Conservation (phyloP, 2,329 filamentous ascomycete genomes). For the Onygenales sp. region DNA sequence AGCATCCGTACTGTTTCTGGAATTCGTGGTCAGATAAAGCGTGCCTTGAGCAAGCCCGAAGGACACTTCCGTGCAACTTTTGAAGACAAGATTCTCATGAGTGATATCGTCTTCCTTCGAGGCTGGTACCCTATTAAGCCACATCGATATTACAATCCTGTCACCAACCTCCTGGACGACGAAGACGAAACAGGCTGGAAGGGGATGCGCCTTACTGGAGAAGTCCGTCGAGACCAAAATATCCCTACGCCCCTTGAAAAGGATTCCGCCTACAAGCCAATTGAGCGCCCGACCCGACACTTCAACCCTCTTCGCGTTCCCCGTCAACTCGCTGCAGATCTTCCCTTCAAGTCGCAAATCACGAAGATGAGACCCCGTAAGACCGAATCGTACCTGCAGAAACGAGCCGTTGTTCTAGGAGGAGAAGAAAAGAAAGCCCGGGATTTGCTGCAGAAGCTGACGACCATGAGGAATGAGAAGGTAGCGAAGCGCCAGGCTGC, state of each 20-base stretch:
- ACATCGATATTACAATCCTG: constrained; percentile 92
- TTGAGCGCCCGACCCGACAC: constrained; percentile 53
- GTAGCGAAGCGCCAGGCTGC: constrained; percentile 70
- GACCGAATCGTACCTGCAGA: constrained; percentile 82
- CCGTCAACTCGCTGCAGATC: constrained; percentile 54
- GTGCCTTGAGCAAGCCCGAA: constrained; percentile 83
- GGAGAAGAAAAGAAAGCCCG: constrained; percentile 85
- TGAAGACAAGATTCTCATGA: constrained; percentile 96
- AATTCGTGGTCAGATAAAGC: constrained; percentile 93
- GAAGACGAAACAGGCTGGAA: constrained; percentile 51
- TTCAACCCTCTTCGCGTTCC: constrained; percentile 58
- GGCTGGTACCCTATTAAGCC: constrained; percentile 97
- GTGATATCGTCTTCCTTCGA: constrained; percentile 89
- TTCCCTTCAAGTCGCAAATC: constrained; percentile 91
- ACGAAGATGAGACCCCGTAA: constrained; percentile 69
- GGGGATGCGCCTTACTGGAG: constrained; percentile 86
- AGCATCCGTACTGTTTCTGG: constrained; percentile 94
- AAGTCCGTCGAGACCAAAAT: constrained; percentile 69
- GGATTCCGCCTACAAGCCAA: constrained; percentile 72
- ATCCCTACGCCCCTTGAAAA: constrained; percentile 69
- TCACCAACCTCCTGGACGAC: constrained; percentile 74
- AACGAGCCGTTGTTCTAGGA: constrained; percentile 78
- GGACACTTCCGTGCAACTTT: constrained; percentile 96
- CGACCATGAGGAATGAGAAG: constrained; percentile 84
- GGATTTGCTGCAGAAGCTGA: constrained; percentile 84